Conservation (phyloP, 176 grass and related monocot genomes). For the Carex cristatella region DNA sequence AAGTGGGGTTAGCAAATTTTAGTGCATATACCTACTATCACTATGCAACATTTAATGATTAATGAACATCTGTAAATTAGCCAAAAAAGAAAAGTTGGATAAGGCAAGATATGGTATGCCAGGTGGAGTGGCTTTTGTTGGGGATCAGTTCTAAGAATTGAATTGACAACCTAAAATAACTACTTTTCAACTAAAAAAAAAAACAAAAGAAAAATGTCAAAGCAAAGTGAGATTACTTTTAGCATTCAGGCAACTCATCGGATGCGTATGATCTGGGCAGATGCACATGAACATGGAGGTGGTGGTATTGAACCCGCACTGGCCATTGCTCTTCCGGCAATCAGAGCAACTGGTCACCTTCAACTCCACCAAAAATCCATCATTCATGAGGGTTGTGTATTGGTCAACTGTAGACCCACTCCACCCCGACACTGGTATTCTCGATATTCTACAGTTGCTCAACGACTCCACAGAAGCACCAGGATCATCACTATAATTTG, state of each 20-base stretch:
- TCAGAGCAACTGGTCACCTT: not conserved
- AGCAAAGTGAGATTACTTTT: not conserved
- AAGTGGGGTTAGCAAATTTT: not conserved
- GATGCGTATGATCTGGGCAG: not conserved
- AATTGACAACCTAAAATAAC: not conserved
- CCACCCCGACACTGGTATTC: constrained; percentile 26
- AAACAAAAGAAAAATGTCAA: not conserved
- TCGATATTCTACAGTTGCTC: constrained; percentile 18
- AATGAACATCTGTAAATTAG: not conserved
- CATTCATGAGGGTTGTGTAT: constrained; percentile 18
- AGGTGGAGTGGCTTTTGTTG: not conserved
- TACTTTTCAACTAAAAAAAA: not conserved
- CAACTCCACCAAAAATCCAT: constrained; percentile 37
- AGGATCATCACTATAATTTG: constrained; percentile 3
- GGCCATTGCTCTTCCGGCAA: not conserved
- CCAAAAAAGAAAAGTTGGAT: not conserved
- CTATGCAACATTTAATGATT: constrained; percentile 5
- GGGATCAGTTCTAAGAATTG: not conserved
- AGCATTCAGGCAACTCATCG: not conserved
- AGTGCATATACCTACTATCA: not conserved
- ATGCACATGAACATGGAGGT: not conserved
- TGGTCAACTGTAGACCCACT: not conserved
- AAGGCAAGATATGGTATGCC: not conserved
- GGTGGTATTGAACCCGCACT: constrained; percentile 5
- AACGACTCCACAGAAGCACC: not conserved